A percentile compares a stretch with the other conserved stretches of the same genome.
These are phyloP conservation scores for Raffaelea deltoideospora DNA, from an alignment of 2,329 filamentous ascomycete genomes.

Conservation along the genomic window DNA sequence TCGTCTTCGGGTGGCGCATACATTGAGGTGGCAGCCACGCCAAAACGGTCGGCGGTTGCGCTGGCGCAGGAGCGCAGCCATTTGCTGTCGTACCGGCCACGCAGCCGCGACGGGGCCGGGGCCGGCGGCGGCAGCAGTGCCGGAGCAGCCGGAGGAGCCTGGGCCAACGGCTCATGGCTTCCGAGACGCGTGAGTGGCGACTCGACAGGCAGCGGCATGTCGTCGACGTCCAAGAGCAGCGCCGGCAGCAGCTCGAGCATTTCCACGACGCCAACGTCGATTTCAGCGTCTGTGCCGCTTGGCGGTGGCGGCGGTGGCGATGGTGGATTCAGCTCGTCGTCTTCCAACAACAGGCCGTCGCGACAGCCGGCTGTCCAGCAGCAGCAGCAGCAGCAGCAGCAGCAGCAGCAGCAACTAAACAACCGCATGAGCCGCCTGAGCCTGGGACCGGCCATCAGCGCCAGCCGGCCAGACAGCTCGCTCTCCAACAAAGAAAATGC, in stretches of 20 bases:
- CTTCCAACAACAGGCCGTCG: conserved; percentile 16
- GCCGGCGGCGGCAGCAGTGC: too few species aligned
- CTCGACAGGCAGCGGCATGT: conserved; percentile 8
- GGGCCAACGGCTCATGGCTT: conserved; percentile 10
- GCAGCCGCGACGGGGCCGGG: conserved; percentile 16
- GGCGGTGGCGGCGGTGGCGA: not conserved
- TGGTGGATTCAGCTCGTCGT: conserved; percentile 6
- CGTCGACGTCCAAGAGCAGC: conserved; percentile 7
- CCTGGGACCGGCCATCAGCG: conserved; percentile 10
- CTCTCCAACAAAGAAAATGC: conserved; percentile 13
- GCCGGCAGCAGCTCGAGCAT: conserved; percentile 2
- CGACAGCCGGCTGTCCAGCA: conserved; percentile 13
- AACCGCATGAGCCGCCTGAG: conserved; percentile 13
- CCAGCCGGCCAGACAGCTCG: conserved; percentile 12
- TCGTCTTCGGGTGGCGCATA: conserved; percentile 19
- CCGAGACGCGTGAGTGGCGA: conserved; percentile 18
- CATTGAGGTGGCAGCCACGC: conserved; percentile 35
- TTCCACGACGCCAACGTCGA: conserved; percentile 1
- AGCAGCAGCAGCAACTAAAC: too few species aligned
- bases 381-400: too few species aligned
- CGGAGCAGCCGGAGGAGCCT: too few species aligned
- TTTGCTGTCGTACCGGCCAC: conserved; percentile 16
- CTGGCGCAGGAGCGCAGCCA: conserved; percentile 26
- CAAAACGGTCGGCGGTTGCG: conserved; percentile 14
- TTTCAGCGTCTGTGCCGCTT: not conserved